Conservation (phyloP, 2,329 filamentous ascomycete genomes). For the Talaromyces sp. region DNA sequence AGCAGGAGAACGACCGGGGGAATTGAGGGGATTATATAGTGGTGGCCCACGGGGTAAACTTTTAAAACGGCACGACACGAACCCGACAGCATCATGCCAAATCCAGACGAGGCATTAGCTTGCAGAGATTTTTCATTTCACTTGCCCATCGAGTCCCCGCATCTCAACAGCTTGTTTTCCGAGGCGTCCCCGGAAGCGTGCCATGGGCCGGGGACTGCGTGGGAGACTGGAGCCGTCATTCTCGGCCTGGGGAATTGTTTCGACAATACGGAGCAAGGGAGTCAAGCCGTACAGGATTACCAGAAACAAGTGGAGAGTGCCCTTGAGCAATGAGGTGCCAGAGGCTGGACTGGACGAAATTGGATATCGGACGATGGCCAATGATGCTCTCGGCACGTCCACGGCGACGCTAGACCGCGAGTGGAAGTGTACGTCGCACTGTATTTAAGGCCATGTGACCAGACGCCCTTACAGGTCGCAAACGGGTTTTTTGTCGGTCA, state of each 20-base stretch:
- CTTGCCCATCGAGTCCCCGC: constrained; percentile 9
- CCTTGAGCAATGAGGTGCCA: neutral
- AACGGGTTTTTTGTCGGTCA: constrained; percentile 2
- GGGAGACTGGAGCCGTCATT: constrained; percentile 5
- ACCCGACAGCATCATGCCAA: neutral
- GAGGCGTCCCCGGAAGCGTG: constrained; percentile 12
- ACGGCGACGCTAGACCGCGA: neutral
- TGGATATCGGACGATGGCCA: neutral
- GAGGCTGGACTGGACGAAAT: constrained; percentile 1
- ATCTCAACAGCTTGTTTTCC: neutral
- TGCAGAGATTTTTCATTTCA: constrained; percentile 4
- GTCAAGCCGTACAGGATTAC: neutral
- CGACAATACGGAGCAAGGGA: neutral
- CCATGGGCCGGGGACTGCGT: constrained; percentile 11
- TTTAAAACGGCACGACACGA: neutral
- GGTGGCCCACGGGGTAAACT: neutral
- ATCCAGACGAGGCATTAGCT: neutral
- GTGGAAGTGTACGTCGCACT: neutral
- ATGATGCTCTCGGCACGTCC: constrained; percentile 9
- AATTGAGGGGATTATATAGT: constrained; percentile 11
- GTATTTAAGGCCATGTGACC: neutral
- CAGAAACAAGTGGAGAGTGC: neutral
- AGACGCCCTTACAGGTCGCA: neutral
- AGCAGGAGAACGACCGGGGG: neutral
- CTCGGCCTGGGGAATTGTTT: constrained; percentile 11